These are phyloP conservation scores for Fremontodendron californicum DNA, from an alignment of 345 rosid genomes.

Conservation along the genomic window DNA sequence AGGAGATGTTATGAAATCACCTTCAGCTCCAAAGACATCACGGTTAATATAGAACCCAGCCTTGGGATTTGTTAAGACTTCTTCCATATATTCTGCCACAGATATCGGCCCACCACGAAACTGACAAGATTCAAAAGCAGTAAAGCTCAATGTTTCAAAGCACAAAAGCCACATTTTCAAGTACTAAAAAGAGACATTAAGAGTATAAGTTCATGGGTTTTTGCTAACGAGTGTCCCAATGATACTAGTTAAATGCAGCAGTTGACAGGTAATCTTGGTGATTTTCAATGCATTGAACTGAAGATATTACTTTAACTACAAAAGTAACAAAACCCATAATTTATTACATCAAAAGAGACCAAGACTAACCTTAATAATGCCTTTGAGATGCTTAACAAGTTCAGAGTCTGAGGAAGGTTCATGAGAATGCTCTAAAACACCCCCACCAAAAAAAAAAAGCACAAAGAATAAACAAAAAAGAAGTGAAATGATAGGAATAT, in stretches of 20 bases:
- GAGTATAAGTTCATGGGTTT: neutral
- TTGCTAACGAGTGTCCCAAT: neutral
- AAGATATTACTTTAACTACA: neutral
- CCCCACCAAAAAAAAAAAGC: neutral
- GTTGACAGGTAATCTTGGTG: neutral
- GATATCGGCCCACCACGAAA: constrained; percentile 86
- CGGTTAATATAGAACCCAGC: constrained; percentile 85
- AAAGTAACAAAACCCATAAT: neutral
- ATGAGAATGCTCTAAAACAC: constrained; percentile 60
- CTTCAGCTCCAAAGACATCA: constrained; percentile 90
- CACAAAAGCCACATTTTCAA: neutral
- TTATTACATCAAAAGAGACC: neutral
- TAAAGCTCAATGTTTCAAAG: neutral
- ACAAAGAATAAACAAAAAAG: neutral
- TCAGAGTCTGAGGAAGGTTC: constrained; percentile 53
- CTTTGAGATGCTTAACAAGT: constrained; percentile 88
- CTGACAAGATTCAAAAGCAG: neutral
- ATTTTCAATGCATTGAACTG: neutral
- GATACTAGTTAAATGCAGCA: neutral
- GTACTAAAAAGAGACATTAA: neutral
- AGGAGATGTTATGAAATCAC: constrained; percentile 95
- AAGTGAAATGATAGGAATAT: neutral
- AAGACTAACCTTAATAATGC: constrained; percentile 69
- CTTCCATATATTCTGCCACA: constrained; percentile 93
- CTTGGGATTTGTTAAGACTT: constrained; percentile 88